Evolutionary conservation across 176 grass and related monocot species (phyloP).

Genomic region (Pharus latifolius): DNA sequence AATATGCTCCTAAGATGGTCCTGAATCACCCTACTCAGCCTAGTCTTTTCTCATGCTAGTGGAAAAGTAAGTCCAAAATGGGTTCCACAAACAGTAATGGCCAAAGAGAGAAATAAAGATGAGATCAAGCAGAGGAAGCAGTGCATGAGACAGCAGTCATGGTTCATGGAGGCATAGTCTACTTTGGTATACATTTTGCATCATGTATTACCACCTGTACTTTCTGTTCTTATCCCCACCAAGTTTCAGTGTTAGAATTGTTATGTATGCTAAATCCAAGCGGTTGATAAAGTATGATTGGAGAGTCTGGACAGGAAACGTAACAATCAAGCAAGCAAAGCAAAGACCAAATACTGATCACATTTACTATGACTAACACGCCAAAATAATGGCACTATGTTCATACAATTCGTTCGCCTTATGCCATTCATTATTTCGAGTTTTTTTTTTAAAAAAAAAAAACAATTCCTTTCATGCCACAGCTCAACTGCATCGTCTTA

Average conservation of each 20-base stretch:
- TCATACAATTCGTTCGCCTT: background rate
- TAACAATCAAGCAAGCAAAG: background rate
- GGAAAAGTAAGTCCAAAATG: background rate
- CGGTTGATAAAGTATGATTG: background rate
- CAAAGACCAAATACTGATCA: background rate
- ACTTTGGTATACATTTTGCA: background rate
- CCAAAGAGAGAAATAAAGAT: background rate
- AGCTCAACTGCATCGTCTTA: background rate
- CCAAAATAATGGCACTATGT: background rate
- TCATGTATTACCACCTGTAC: background rate
- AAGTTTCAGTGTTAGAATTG: background rate
- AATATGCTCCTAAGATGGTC: background rate
- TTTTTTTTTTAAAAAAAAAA: too few relatives aligned
- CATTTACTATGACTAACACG: conserved; percentile 3
- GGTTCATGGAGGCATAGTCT: background rate
- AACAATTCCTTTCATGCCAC: background rate
- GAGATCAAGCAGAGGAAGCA: background rate
- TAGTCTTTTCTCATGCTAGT: background rate
- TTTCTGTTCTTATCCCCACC: background rate
- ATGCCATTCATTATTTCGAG: conserved; percentile 18
- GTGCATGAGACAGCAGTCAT: background rate
- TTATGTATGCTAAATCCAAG: background rate
- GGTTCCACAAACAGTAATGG: too few relatives aligned
- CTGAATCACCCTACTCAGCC: background rate
- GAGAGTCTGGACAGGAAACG: background rate